Conservation (phyloP, 2,329 filamentous ascomycete genomes). For the Aspergillus tamarii region DNA sequence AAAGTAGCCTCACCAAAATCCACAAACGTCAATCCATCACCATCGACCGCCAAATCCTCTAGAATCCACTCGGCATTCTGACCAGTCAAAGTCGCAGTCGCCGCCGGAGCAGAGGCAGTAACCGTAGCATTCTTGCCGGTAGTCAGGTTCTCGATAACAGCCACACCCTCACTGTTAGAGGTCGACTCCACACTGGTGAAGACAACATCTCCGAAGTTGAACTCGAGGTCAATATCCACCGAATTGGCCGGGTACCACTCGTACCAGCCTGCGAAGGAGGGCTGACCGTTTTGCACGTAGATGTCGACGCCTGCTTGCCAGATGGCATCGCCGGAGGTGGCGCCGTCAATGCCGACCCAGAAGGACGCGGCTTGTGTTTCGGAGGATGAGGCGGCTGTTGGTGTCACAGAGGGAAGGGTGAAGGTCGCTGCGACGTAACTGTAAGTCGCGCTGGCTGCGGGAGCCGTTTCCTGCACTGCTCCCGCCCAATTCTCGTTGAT, state of each 20-base stretch:
- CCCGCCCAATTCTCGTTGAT: constrained; percentile 19
- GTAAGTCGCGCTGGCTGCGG: constrained; percentile 5
- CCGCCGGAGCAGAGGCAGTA: constrained; percentile 4
- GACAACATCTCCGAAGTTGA: constrained; percentile 15
- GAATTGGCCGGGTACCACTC: constrained; percentile 17
- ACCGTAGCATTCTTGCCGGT: constrained; percentile 10
- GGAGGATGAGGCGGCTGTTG: background rate
- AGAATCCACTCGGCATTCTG: constrained; percentile 19
- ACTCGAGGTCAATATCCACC: constrained; percentile 8
- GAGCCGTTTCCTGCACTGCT: constrained; percentile 1
- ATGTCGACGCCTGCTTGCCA: constrained; percentile 17
- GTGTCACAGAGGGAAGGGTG: constrained; percentile 12
- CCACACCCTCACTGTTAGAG: constrained; percentile 1
- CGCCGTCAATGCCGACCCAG: constrained; percentile 19
- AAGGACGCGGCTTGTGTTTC: constrained; percentile 12
- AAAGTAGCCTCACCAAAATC: constrained; percentile 14
- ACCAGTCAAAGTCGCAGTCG: constrained; percentile 5
- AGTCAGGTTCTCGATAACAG: constrained; percentile 14
- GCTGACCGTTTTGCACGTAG: constrained; percentile 11
- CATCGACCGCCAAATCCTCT: constrained; percentile 10
- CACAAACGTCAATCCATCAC: constrained; percentile 10
- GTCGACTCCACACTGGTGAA: constrained; percentile 10
- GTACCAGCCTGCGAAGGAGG: constrained; percentile 16
- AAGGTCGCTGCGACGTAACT: constrained; percentile 13
- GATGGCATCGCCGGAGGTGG: constrained; percentile 10